Evolutionary conservation across 805 yeast genomes (phyloP).

Genomic region (Wickerhamomyces bisporus): DNA sequence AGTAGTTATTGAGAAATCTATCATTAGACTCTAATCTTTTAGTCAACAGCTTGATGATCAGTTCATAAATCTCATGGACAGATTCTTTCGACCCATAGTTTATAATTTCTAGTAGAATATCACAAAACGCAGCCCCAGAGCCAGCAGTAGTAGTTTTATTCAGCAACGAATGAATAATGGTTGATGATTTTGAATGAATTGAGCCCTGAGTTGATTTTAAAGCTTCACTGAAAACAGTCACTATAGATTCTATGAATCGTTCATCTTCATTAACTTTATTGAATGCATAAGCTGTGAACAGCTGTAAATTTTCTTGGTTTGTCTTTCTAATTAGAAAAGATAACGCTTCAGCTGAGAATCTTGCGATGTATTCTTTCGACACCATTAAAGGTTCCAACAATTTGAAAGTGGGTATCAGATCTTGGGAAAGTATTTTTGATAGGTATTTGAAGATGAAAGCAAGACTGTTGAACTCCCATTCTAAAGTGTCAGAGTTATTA

Average conservation of each 20-base stretch:
- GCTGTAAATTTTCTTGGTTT: constrained; percentile 38
- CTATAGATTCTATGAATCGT: constrained; percentile 53
- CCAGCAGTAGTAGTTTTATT: constrained; percentile 22
- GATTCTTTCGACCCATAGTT: constrained; percentile 48
- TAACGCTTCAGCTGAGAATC: constrained; percentile 88
- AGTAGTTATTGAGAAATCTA: constrained; percentile 10
- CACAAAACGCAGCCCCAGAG: constrained; percentile 46
- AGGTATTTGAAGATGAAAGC: constrained; percentile 90
- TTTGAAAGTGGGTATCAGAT: constrained; percentile 65
- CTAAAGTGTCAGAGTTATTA: constrained; percentile 55
- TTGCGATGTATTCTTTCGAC: constrained; percentile 58
- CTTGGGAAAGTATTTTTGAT: constrained; percentile 55
- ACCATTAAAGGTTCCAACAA: constrained; percentile 60
- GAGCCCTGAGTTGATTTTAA: constrained; percentile 66
- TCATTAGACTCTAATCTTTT: constrained; percentile 11
- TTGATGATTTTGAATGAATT: constrained; percentile 65
- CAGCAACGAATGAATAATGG: constrained; percentile 42
- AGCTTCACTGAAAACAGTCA: constrained; percentile 64
- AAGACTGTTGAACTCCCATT: constrained; percentile 77
- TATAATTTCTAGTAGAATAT: constrained; percentile 48
- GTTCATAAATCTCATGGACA: constrained; percentile 39
- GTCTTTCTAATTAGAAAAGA: constrained; percentile 78
- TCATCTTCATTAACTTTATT: constrained; percentile 33
- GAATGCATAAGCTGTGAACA: constrained; percentile 41
- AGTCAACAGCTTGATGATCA: constrained; percentile 23